Conservation (phyloP, 495 filamentous ascomycete genomes). For the Ramalina peruviana region DNA sequence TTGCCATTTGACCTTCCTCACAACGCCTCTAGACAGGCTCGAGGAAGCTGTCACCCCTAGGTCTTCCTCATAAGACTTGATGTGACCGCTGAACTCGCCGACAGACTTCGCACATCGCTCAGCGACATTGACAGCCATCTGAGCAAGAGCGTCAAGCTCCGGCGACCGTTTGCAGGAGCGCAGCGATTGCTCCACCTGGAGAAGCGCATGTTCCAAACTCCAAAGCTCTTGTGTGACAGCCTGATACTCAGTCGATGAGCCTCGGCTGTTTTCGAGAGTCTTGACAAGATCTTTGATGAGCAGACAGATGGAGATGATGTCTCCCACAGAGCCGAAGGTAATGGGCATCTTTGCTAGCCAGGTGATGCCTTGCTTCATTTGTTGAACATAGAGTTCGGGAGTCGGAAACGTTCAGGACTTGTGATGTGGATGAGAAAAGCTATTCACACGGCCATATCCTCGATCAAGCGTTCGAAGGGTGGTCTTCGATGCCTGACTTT, state of each 20-base stretch:
- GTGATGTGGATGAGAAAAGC: no score
- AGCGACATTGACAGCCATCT: not conserved
- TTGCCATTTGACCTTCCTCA: no score
- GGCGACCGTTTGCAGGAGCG: not conserved
- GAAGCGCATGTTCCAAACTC: conserved; percentile 15
- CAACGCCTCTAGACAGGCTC: no score
- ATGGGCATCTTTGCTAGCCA: conserved; percentile 14
- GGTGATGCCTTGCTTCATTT: no score
- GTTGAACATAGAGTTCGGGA: no score
- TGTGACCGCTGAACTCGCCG: no score
- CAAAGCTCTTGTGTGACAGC: conserved; percentile 16
- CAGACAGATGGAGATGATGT: conserved; percentile 20
- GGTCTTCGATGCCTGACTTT: no score
- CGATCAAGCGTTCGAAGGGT: no score
- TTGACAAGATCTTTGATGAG: conserved; percentile 20
- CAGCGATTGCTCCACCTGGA: conserved; percentile 15
- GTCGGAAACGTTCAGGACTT: no score
- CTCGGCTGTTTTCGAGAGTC: conserved; percentile 17
- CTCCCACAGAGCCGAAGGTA: conserved; percentile 23
- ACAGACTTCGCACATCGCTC: not conserved
- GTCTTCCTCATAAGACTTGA: no score
- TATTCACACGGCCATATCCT: no score
- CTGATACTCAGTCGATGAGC: conserved; percentile 19
- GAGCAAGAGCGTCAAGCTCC: conserved; percentile 7
- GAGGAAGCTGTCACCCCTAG: no score